Evolutionary conservation across 2,329 filamentous ascomycete genomes (phyloP).

Genomic region (Elsinoe batatas): DNA sequence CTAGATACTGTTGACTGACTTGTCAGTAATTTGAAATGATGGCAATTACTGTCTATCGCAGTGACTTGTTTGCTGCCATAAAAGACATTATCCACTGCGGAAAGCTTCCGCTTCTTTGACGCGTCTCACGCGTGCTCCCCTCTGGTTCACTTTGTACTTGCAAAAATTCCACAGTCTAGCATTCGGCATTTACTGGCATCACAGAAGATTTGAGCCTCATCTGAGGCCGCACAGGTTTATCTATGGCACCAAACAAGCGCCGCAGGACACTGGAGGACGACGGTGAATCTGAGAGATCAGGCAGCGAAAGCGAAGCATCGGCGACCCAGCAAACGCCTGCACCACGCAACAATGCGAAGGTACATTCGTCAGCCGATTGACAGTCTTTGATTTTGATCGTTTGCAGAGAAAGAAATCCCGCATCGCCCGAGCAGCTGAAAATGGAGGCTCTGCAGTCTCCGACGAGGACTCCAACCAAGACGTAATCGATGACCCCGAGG

Average conservation of each 20-base stretch:
- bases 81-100: background rate
- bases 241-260: constrained; percentile 13
- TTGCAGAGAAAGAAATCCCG: constrained; percentile 21
- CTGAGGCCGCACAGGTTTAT: no score
- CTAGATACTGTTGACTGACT: background rate
- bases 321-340: background rate
- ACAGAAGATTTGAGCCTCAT: no score
- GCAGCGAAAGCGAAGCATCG: constrained; percentile 23
- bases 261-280: constrained; percentile 14
- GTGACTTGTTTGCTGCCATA: no score
- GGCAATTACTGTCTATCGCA: background rate
- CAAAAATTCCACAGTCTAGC: background rate
- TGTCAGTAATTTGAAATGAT: background rate
- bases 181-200: background rate
- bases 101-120: background rate
- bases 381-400: background rate
- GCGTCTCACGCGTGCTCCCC: constrained; percentile 4
- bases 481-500: constrained; percentile 5
- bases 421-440: constrained; percentile 22
- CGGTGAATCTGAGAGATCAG: constrained; percentile 19
- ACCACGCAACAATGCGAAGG: background rate
- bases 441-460: constrained; percentile 22
- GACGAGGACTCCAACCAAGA: constrained; percentile 22
- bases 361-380: background rate
- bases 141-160: background rate